These are phyloP conservation scores for Candida albicans DNA, from an alignment of 1,139 yeast species.

Conservation along the genomic window DNA sequence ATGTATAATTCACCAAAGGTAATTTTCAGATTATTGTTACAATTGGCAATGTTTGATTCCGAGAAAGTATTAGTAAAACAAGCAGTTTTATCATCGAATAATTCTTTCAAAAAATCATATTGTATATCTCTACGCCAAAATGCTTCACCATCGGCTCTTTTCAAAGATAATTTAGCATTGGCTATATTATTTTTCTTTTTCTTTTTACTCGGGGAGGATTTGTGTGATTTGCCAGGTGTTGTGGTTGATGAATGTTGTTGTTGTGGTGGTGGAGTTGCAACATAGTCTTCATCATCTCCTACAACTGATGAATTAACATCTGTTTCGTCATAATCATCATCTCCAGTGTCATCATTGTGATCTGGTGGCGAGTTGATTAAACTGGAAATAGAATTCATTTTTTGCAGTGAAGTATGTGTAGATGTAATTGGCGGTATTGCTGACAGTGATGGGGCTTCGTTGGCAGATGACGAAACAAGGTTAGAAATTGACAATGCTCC, in stretches of 20 bases:
- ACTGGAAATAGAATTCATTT: constrained; percentile 9
- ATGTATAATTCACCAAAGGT: constrained; percentile 87
- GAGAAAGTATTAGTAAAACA: constrained; percentile 68
- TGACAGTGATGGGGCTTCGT: not conserved
- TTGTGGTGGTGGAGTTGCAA: constrained; percentile 12
- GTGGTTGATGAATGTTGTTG: not conserved
- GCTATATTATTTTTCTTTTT: constrained; percentile 17
- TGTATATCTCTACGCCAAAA: constrained; percentile 88
- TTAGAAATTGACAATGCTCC: constrained; percentile 15
- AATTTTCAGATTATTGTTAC: constrained; percentile 47
- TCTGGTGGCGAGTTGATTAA: constrained; percentile 7
- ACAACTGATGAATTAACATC: constrained; percentile 16
- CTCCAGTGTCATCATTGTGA: constrained; percentile 10
- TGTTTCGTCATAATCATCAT: constrained; percentile 16
- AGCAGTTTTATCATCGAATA: constrained; percentile 62
- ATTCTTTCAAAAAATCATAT: constrained; percentile 66
- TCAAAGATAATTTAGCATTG: constrained; percentile 40
- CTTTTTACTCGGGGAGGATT: constrained; percentile 4
- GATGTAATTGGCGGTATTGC: constrained; percentile 7
- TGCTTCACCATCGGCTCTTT: constrained; percentile 90
- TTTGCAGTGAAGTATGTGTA: constrained; percentile 10
- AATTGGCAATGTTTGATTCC: constrained; percentile 33
- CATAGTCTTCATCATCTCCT: constrained; percentile 18
- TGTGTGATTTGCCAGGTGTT: constrained; percentile 4
- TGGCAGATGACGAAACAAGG: constrained; percentile 10